Conservation (phyloP, 176 grass and related monocot genomes). For the Carex kokanica region DNA sequence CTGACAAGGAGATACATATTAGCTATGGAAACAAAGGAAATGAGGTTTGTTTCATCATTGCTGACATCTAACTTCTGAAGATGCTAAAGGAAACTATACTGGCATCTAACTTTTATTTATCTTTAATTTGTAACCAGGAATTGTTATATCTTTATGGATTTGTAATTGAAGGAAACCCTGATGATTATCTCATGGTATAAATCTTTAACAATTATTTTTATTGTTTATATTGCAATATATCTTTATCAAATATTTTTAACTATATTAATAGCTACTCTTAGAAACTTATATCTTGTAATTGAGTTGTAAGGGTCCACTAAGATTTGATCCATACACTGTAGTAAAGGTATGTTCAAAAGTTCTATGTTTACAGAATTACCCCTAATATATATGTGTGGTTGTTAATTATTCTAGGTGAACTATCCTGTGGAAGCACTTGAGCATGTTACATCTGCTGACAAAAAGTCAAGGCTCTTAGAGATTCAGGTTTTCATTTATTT, state of each 20-base stretch:
- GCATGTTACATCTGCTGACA: constrained; percentile 43
- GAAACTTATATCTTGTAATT: background rate
- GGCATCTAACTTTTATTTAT: constrained; percentile 4
- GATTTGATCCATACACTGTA: background rate
- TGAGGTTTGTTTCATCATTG: constrained; percentile 52
- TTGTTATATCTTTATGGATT: constrained; percentile 91
- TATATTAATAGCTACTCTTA: constrained; percentile 1
- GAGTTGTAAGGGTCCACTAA: background rate
- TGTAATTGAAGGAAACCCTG: constrained; percentile 79
- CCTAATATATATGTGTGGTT: background rate
- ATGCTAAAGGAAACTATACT: background rate
- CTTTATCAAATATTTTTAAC: background rate
- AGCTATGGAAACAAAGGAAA: constrained; percentile 98
- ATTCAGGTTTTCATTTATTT: constrained; percentile 54
- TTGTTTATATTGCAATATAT: background rate
- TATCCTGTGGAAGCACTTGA: constrained; percentile 85
- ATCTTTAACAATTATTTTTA: background rate
- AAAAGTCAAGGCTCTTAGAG: constrained; percentile 64
- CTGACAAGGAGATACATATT: constrained; percentile 78
- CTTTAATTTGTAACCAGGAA: constrained; percentile 57
- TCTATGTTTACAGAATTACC: background rate
- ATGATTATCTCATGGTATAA: constrained; percentile 63
- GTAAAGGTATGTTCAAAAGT: background rate
- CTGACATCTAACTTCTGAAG: background rate
- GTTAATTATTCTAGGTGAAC: constrained; percentile 58